Percentiles rank a stretch among this genome's conserved stretches.
These are phyloP conservation scores for Ophiostoma sp. DNA, from an alignment of 2,329 filamentous ascomycete species.

Conservation along the genomic window DNA sequence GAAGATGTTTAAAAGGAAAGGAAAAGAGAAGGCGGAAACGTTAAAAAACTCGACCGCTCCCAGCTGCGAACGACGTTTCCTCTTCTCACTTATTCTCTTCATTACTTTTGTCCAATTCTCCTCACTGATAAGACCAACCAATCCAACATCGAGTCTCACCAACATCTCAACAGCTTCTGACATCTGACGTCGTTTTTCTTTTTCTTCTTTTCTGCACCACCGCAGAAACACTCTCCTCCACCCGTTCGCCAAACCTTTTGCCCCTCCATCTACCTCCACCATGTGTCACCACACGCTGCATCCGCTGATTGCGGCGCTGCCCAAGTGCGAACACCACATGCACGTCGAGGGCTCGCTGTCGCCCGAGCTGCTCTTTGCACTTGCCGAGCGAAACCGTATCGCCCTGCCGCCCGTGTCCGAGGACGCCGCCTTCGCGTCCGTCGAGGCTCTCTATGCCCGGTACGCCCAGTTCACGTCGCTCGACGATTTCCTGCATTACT, in stretches of 20 bases:
- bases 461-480: constrained; percentile 69
- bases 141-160: background rate
- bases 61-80: background rate
- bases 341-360: constrained; percentile 76
- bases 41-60: constrained; percentile 3
- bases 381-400: constrained; percentile 67
- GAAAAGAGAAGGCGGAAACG: background rate
- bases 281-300: constrained; percentile 61
- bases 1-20: background rate
- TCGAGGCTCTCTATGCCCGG: constrained; percentile 58
- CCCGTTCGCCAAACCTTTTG: background rate
- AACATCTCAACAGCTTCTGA: background rate
- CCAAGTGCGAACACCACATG: constrained; percentile 81
- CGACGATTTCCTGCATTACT: constrained; percentile 73
- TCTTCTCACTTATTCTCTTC: background rate
- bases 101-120: background rate
- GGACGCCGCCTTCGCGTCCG: constrained; percentile 64
- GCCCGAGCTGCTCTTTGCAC: constrained; percentile 66
- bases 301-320: constrained; percentile 63
- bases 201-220: background rate
- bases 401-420: constrained; percentile 55
- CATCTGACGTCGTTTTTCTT: background rate
- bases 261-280: constrained; percentile 2
- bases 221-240: background rate
- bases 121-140: background rate